Evolutionary conservation across 2,329 filamentous ascomycete genomes (phyloP).

Genomic region (Amesomyces nigricolor): DNA sequence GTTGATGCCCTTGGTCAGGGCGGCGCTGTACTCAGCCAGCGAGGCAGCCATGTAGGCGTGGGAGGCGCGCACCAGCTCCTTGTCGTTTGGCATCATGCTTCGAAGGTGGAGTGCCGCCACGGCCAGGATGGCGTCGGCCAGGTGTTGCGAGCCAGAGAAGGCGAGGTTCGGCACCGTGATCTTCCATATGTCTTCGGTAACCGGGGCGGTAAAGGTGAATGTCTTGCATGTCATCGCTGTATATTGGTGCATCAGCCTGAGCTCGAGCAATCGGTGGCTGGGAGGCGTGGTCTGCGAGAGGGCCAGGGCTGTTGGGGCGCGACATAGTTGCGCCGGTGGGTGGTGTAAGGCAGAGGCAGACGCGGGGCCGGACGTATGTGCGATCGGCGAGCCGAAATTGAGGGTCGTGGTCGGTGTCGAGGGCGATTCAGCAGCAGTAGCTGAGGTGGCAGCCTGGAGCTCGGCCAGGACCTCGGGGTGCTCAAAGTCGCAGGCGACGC

Average conservation of each 20-base stretch:
- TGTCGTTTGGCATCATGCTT: constrained; percentile 51
- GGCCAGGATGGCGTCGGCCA: constrained; percentile 59
- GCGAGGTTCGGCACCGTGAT: constrained; percentile 55
- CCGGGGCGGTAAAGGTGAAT: constrained; percentile 47
- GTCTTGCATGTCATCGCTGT: constrained; percentile 56
- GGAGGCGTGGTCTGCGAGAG: constrained; percentile 34
- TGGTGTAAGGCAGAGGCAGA: constrained; percentile 18
- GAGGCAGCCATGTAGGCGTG: constrained; percentile 62
- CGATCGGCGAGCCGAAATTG: constrained; percentile 25
- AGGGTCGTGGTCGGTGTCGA: constrained; percentile 23
- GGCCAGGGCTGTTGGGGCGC: constrained; percentile 33
- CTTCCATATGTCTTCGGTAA: constrained; percentile 54
- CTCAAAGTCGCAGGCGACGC: constrained; percentile 61
- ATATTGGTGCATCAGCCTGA: constrained; percentile 60
- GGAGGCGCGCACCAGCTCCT: constrained; percentile 54
- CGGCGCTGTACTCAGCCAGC: constrained; percentile 53
- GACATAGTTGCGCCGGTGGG: constrained; percentile 33
- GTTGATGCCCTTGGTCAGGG: constrained; percentile 51
- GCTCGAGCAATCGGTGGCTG: constrained; percentile 49
- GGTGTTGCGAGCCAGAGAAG: constrained; percentile 52
- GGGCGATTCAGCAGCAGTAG: constrained; percentile 25
- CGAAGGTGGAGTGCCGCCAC: constrained; percentile 59
- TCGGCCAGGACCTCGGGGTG: constrained; percentile 44
- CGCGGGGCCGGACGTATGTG: constrained; percentile 21
- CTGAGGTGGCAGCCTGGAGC: constrained; percentile 36